Conservation (phyloP, 495 filamentous ascomycete genomes). For the Xeromyces bisporus region DNA sequence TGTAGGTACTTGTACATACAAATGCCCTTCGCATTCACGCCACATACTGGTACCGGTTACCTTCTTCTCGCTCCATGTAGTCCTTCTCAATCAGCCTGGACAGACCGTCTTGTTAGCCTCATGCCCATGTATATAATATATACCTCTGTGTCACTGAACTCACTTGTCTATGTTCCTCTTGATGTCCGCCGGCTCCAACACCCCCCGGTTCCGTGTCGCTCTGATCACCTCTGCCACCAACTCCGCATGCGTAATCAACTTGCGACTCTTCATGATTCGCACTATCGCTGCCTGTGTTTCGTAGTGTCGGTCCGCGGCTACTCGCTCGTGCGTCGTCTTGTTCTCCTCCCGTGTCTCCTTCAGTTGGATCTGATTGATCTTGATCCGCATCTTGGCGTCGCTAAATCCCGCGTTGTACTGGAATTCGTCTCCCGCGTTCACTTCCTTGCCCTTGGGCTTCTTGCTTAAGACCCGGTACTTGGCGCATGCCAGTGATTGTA, state of each 20-base stretch:
- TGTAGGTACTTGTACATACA: too few relatives aligned
- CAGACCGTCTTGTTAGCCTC: neutral
- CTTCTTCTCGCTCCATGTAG: conserved; percentile 74
- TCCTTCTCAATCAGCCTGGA: conserved; percentile 83
- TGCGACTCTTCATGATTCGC: conserved; percentile 88
- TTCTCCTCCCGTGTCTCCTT: conserved; percentile 89
- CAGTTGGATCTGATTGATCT: conserved; percentile 96
- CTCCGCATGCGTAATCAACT: conserved; percentile 67
- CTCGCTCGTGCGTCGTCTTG: conserved; percentile 76
- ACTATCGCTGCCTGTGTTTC: conserved; percentile 97
- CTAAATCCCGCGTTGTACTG: conserved; percentile 57
- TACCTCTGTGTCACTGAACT: too few relatives aligned
- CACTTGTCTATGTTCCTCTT: conserved; percentile 95
- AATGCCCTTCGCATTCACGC: conserved; percentile 35
- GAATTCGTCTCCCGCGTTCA: conserved; percentile 63
- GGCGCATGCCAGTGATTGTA: conserved; percentile 87
- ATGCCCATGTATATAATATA: neutral
- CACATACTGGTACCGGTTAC: conserved; percentile 63
- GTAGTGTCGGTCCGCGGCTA: conserved; percentile 76
- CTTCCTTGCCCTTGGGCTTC: conserved; percentile 66
- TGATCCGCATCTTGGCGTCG: conserved; percentile 75
- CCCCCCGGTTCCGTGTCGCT: conserved; percentile 69
- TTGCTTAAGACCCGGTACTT: conserved; percentile 76
- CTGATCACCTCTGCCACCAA: conserved; percentile 76
- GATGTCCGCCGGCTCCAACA: conserved; percentile 68